Evolutionary conservation across 208 protist genomes (phyloP).

Genomic region (Trypanosoma cruzi): DNA sequence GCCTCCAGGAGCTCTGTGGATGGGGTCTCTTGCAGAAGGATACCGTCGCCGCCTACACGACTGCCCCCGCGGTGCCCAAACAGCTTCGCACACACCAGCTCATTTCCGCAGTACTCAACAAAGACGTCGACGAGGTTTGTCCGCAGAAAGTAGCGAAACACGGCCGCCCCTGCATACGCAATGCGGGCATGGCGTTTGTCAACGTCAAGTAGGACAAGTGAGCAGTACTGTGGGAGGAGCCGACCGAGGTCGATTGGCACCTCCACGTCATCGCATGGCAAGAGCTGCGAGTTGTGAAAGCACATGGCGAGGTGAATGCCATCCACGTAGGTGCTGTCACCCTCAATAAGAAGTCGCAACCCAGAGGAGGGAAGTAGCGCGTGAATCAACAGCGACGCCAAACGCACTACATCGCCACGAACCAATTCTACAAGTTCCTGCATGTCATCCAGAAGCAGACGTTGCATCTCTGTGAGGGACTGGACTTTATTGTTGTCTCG

Average conservation of each 20-base stretch:
- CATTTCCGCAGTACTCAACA: slow-evolving; percentile 66
- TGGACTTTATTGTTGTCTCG: slow-evolving; percentile 42
- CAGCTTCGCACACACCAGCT: slow-evolving; percentile 52
- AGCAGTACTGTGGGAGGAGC: slow-evolving; percentile 58
- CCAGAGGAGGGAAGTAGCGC: slow-evolving; percentile 69
- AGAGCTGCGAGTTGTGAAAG: slow-evolving; percentile 56
- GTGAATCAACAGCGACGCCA: slow-evolving; percentile 74
- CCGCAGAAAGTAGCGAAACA: slow-evolving; percentile 77
- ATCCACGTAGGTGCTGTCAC: slow-evolving; percentile 62
- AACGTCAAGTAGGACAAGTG: slow-evolving; percentile 55
- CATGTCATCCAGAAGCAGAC: slow-evolving; percentile 69
- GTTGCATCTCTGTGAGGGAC: slow-evolving; percentile 60
- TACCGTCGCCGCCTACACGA: slow-evolving; percentile 27
- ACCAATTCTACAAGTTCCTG: slow-evolving; percentile 56
- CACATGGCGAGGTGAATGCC: slow-evolving; percentile 79
- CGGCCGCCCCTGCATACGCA: slow-evolving; percentile 45
- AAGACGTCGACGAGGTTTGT: slow-evolving; percentile 58
- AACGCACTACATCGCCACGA: slow-evolving; percentile 57
- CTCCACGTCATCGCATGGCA: slow-evolving; percentile 51
- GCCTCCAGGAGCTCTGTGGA: slow-evolving; percentile 60
- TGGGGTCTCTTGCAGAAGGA: slow-evolving; percentile 32
- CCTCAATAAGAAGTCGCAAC: slow-evolving; percentile 69
- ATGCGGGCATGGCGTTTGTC: slow-evolving; percentile 32
- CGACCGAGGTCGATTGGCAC: slow-evolving; percentile 61
- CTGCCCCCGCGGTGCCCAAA: slow-evolving; percentile 51